Evolutionary conservation across 2,329 filamentous ascomycete genomes (phyloP), one percentile per base, ranked within the genome.

Genomic region (Cordyceps fumosorosea): DNA sequence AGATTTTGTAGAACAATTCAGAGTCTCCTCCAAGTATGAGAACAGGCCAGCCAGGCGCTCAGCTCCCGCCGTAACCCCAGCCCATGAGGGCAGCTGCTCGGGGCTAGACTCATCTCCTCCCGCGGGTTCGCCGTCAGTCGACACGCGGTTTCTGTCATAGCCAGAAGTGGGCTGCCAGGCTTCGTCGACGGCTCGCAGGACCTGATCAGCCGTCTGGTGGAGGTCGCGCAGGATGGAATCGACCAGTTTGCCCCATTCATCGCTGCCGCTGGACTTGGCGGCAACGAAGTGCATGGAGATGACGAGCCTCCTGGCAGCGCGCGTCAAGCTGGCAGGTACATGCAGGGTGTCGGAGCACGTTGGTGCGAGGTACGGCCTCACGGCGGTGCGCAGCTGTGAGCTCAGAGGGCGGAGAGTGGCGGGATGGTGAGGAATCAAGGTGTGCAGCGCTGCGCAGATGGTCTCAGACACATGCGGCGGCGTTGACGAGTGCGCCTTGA

Each of bases 391-490:
- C 50, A 96, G 82, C 66, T 91, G 89, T 44, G 82, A 80, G 63
- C 84, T 81, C 70, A 88, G 90, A 0, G 91, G 89, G 14, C 93
- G 88, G 73, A 96, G 89, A 37, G 90, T 90, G 7, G 91, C 90
- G 34, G 91, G 88, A 73, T 96, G 93, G 58, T 88, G 82, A n/a
- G 89, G 88, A 37, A 96, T 77, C 40, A 97, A 78, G 51, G 85
- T 81, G 37, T 83, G 79, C 64, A 96, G 86, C 56, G 89, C 85
- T 65, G 89, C 84, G 44, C 93, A 83, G 5, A 93, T 80, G 10
- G 84, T 84, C 69, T 91, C 85, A 45, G 89, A 73, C 42, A 91
- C 76, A 12, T 78, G 74, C 64, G 71, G 70, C 54, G 79, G 80
- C 14, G 75, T 72, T 5, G 68, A 62, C 1, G 67, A 56, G 10